phyloP scores from a whole-genome alignment of 768 basidiomycete genomes.

The Leccinellum albellum region DNA sequence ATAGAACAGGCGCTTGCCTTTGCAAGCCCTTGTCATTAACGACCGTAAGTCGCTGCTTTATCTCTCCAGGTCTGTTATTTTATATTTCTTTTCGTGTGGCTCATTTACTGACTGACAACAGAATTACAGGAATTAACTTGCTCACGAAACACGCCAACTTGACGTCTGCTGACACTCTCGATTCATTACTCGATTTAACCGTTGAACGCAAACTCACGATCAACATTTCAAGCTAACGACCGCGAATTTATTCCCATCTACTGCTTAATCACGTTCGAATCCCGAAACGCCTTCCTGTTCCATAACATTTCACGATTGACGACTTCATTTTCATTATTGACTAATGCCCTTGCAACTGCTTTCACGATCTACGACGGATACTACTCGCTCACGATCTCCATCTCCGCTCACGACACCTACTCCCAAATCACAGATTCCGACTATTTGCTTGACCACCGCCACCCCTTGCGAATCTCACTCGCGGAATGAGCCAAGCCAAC shows the following conservation, averaged over 20 bases:
- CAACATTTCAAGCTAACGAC: slow-evolving; percentile 25
- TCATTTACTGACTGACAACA: background rate
- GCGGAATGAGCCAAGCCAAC: slow-evolving; percentile 25
- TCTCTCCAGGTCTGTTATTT: background rate
- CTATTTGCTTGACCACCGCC: slow-evolving; percentile 67
- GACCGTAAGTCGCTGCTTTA: slow-evolving; percentile 27
- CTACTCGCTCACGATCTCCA: slow-evolving; percentile 23
- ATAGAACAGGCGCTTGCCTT: slow-evolving; percentile 22
- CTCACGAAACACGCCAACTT: slow-evolving; percentile 25
- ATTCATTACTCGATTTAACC: slow-evolving; percentile 11
- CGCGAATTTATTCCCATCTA: background rate
- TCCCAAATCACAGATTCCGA: slow-evolving; percentile 42
- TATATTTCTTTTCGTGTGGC: background rate
- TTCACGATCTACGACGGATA: slow-evolving; percentile 29
- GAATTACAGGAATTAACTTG: slow-evolving; percentile 21
- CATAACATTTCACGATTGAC: slow-evolving; percentile 23
- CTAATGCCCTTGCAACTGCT: slow-evolving; percentile 30
- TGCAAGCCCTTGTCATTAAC: slow-evolving; percentile 17
- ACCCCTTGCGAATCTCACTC: slow-evolving; percentile 54
- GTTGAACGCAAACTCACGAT: slow-evolving; percentile 20
- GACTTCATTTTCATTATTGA: slow-evolving; percentile 17
- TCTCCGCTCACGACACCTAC: slow-evolving; percentile 27
- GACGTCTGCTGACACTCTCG: slow-evolving; percentile 10
- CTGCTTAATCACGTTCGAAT: slow-evolving; percentile 14
- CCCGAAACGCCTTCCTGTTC: slow-evolving; percentile 13